Evolutionary conservation across 805 yeast genomes (phyloP).

Genomic region (Citeromyces matritensis): DNA sequence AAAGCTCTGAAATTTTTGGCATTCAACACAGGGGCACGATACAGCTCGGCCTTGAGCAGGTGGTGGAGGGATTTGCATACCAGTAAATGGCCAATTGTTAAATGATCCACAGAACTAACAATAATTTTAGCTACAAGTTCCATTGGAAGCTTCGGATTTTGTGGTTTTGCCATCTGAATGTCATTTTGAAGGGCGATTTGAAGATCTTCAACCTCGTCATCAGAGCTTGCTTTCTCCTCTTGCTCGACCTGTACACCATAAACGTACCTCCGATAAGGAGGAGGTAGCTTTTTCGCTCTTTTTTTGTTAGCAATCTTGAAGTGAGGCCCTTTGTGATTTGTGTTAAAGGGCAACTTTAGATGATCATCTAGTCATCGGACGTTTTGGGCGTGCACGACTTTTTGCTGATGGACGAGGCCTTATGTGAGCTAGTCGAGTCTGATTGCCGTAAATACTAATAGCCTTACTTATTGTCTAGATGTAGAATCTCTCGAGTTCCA

Average conservation of each 20-base stretch:
- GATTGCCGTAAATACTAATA: no score
- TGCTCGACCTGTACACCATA: conserved; percentile 23
- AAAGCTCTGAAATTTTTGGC: conserved; percentile 59
- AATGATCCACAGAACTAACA: conserved; percentile 8
- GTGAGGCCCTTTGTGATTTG: not conserved
- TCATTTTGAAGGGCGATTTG: conserved; percentile 5
- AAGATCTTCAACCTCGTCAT: conserved; percentile 16
- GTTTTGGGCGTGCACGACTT: no score
- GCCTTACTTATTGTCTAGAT: no score
- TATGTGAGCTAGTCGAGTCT: no score
- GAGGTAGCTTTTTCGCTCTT: conserved; percentile 70
- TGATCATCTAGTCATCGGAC: no score
- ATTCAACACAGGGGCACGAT: conserved; percentile 43
- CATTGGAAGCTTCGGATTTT: conserved; percentile 22
- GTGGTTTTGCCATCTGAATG: conserved; percentile 4
- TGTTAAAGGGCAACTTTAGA: no score
- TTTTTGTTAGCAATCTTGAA: conserved; percentile 66
- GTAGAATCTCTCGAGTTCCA: no score
- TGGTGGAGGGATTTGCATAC: conserved; percentile 49
- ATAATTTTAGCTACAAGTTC: conserved; percentile 30
- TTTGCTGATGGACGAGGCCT: no score
- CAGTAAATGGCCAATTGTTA: conserved; percentile 34
- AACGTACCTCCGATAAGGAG: conserved; percentile 57
- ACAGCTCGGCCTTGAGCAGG: conserved; percentile 49
- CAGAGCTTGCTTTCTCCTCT: conserved; percentile 10